Percentiles rank a stretch among this genome's conserved stretches.
These are phyloP conservation scores for Metrosideros polymorpha DNA, from an alignment of 441 rosid genomes.

Conservation along the genomic window DNA sequence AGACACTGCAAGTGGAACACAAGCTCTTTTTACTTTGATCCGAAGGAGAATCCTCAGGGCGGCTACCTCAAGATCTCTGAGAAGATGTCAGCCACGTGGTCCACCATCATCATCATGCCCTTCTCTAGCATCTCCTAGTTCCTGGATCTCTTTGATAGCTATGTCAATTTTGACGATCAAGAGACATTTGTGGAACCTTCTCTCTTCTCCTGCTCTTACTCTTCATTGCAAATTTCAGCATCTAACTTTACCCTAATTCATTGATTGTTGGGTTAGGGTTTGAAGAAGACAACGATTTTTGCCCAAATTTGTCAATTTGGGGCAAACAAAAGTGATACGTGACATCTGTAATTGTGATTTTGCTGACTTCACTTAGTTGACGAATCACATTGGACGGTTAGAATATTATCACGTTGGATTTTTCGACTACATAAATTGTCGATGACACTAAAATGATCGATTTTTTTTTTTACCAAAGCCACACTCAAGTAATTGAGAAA, in stretches of 20 bases:
- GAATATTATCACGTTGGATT: background rate
- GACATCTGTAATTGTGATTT: background rate
- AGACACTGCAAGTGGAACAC: conserved; percentile 88
- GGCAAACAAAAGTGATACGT: background rate
- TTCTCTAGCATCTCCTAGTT: conserved; percentile 93
- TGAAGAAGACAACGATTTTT: background rate
- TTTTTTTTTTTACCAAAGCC: background rate
- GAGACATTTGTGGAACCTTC: conserved; percentile 18
- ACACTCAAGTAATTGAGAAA: background rate
- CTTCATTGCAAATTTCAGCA: background rate
- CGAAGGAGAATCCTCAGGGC: conserved; percentile 88
- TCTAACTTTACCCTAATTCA: background rate
- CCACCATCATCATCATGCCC: conserved; percentile 89
- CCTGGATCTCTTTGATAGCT: conserved; percentile 86
- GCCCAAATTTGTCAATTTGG: background rate
- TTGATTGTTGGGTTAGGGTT: background rate
- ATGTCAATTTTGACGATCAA: conserved; percentile 67
- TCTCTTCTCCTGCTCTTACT: background rate
- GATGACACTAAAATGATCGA: background rate
- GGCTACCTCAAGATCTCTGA: conserved; percentile 77
- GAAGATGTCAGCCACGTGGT: conserved; percentile 87
- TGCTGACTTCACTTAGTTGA: background rate
- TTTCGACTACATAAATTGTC: background rate
- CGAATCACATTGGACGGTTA: background rate
- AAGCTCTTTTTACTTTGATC: conserved; percentile 92